These are phyloP conservation scores for Globisporangium carolinianum DNA, from an alignment of 352 stramenopile species.

Conservation along the genomic window DNA sequence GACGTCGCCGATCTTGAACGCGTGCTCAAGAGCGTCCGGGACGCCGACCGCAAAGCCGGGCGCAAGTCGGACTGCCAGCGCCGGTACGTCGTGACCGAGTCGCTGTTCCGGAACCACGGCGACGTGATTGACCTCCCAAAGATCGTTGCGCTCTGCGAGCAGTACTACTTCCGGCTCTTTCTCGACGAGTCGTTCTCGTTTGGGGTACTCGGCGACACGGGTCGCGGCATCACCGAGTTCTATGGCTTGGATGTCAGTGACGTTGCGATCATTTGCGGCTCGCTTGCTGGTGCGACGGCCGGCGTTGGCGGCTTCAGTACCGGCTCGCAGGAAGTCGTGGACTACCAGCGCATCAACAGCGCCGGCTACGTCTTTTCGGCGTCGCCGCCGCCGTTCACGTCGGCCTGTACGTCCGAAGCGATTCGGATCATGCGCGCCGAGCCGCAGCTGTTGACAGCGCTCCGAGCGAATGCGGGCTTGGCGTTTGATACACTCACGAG, in stretches of 20 bases:
- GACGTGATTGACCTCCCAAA: constrained; percentile 92
- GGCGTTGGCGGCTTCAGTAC: constrained; percentile 96
- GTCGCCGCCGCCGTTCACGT: constrained; percentile 95
- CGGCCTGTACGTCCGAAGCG: constrained; percentile 79
- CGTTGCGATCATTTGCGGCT: constrained; percentile 94
- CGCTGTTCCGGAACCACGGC: constrained; percentile 96
- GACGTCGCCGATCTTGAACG: constrained; percentile 94
- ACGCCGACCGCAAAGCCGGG: constrained; percentile 86
- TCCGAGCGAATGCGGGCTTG: constrained; percentile 57
- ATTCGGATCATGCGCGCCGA: constrained; percentile 82
- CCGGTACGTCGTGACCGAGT: constrained; percentile 97
- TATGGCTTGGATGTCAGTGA: constrained; percentile 63
- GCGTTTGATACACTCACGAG: constrained; percentile 46
- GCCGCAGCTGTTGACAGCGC: constrained; percentile 58
- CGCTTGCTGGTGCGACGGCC: constrained; percentile 89
- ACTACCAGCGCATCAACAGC: constrained; percentile 97
- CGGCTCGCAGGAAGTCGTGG: constrained; percentile 94
- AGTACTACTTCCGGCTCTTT: constrained; percentile 84
- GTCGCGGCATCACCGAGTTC: constrained; percentile 81
- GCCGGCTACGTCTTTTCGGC: constrained; percentile 98
- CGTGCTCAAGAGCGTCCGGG: constrained; percentile 83
- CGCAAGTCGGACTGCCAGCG: constrained; percentile 83
- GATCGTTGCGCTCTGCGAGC: constrained; percentile 90
- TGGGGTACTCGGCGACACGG: constrained; percentile 91
- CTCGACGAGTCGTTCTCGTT: constrained; percentile 91